A percentile compares a stretch with the other conserved stretches of the same genome.
Conservation (phyloP, 331 rosid genomes). For the Quercus lobata region DNA sequence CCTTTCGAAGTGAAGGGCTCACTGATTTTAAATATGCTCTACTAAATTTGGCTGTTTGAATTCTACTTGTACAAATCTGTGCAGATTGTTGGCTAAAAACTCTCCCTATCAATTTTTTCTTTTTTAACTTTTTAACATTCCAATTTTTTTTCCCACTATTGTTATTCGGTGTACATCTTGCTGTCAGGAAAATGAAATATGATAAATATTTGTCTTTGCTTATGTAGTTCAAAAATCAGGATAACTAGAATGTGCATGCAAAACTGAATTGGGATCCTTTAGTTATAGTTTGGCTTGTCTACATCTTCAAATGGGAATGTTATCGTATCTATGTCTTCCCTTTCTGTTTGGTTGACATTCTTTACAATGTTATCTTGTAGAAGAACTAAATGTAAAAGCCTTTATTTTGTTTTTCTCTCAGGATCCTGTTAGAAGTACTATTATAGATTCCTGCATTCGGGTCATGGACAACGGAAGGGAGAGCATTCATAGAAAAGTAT, state of each 20-base stretch:
- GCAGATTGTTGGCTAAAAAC: not conserved
- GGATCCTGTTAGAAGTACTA: constrained; percentile 73
- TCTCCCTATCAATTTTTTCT: not conserved
- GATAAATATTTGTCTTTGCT: not conserved
- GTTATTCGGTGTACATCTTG: not conserved
- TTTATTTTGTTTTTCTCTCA: constrained; percentile 23
- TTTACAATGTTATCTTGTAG: not conserved
- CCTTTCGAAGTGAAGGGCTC: not conserved
- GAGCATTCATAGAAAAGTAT: constrained; percentile 79
- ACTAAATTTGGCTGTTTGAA: not conserved
- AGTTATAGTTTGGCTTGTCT: not conserved
- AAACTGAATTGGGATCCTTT: not conserved
- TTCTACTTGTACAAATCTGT: constrained; percentile 6
- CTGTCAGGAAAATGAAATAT: not conserved
- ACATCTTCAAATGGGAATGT: not conserved
- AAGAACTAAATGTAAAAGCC: not conserved
- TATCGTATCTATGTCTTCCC: not conserved
- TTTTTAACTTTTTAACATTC: not conserved
- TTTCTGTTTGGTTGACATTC: not conserved
- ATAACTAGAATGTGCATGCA: not conserved
- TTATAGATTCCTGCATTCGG: constrained; percentile 74
- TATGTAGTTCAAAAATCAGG: not conserved
- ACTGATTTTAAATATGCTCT: constrained; percentile 7
- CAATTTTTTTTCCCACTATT: not conserved
- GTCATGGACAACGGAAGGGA: constrained; percentile 85